Evolutionary conservation across 805 yeast species (phyloP).

Genomic region (Pichia thaimueangensis): DNA sequence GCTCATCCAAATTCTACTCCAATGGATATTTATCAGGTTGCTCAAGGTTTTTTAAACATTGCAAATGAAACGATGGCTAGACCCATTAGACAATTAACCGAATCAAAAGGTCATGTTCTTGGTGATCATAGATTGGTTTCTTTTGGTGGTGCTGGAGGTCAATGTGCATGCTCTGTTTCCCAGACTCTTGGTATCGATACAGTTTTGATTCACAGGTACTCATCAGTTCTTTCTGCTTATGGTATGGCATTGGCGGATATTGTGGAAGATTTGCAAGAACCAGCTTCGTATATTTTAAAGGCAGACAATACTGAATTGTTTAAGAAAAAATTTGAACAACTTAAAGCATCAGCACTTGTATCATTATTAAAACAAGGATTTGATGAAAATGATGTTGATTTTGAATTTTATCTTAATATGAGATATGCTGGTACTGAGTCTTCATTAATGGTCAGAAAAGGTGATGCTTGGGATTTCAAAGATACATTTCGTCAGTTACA

Average conservation of each 20-base stretch:
- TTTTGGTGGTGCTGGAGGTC: constrained; percentile 94
- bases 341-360: constrained; percentile 37
- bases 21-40: constrained; percentile 60
- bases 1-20: constrained; percentile 36
- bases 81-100: constrained; percentile 79
- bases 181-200: constrained; percentile 58
- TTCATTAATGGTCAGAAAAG: constrained; percentile 55
- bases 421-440: constrained; percentile 86
- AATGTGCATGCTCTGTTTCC: constrained; percentile 77
- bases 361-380: constrained; percentile 51
- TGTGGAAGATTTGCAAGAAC: constrained; percentile 70
- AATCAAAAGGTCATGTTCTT: constrained; percentile 69
- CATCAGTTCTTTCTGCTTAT: constrained; percentile 79
- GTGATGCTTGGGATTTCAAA: constrained; percentile 29
- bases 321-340: constrained; percentile 37
- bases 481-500: constrained; percentile 50
- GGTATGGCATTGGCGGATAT: constrained; percentile 86
- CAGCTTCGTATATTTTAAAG: constrained; percentile 44
- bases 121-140: constrained; percentile 66
- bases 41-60: constrained; percentile 72
- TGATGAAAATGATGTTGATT: constrained; percentile 34
- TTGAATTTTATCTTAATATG: constrained; percentile 67
- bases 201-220: constrained; percentile 71
- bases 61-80: constrained; percentile 87
- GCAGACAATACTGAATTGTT: constrained; percentile 30